phyloP scores from a whole-genome alignment of 441 rosid species.

The Jatropha podagrica region DNA sequence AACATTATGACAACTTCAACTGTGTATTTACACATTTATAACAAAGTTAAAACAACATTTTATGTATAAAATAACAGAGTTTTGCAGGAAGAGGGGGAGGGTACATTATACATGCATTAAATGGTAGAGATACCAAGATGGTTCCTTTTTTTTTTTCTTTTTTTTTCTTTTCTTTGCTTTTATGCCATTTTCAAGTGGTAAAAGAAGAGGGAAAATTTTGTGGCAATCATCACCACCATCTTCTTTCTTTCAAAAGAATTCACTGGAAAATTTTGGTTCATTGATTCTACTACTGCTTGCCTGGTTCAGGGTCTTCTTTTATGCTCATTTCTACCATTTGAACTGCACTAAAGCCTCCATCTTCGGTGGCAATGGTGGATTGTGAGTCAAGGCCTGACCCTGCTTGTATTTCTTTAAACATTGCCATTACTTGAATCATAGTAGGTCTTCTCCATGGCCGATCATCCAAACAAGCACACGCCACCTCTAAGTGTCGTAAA shows the following conservation, averaged over 20 bases:
- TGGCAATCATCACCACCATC: conserved; percentile 28
- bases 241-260: conserved; percentile 32
- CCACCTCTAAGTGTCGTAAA: conserved; percentile 64
- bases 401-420: conserved; percentile 78
- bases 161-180: background rate
- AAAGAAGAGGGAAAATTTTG: conserved; percentile 45
- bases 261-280: conserved; percentile 23
- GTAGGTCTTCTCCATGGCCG: conserved; percentile 67
- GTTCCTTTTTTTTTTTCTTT: background rate
- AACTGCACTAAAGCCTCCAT: conserved; percentile 54
- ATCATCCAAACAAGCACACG: conserved; percentile 81
- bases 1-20: conserved; percentile 25
- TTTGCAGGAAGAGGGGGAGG: conserved; percentile 10
- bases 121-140: conserved; percentile 44
- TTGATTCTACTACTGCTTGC: conserved; percentile 33
- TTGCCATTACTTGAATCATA: conserved; percentile 78
- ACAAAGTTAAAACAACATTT: conserved; percentile 38
- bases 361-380: conserved; percentile 61
- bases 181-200: conserved; percentile 24
- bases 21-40: conserved; percentile 54
- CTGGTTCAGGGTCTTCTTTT: conserved; percentile 64
- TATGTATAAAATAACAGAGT: conserved; percentile 47
- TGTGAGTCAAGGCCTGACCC: conserved; percentile 76
- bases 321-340: conserved; percentile 81
- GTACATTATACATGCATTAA: conserved; percentile 47